These are phyloP conservation scores for Logfia minima DNA, from an alignment of 129 eudicot genomes.

Conservation along the genomic window DNA sequence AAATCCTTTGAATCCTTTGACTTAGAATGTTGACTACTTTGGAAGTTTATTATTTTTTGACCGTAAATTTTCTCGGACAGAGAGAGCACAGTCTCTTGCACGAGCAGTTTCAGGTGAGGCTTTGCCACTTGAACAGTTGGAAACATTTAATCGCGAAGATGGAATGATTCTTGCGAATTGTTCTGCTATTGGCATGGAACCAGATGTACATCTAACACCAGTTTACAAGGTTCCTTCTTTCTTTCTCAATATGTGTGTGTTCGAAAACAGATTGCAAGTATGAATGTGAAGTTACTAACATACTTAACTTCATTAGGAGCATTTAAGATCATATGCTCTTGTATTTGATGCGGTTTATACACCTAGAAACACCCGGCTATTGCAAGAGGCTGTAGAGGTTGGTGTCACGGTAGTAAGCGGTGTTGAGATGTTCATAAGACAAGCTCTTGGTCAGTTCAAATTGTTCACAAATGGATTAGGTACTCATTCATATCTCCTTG, in stretches of 20 bases:
- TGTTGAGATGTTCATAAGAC: slow-evolving; percentile 84
- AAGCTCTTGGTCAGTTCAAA: slow-evolving; percentile 77
- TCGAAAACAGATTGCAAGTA: background rate
- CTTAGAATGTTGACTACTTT: background rate
- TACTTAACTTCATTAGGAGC: slow-evolving; percentile 37
- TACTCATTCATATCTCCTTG: slow-evolving; percentile 24
- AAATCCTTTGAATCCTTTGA: slow-evolving; percentile 18
- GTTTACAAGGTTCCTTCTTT: slow-evolving; percentile 59
- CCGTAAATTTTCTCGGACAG: slow-evolving; percentile 28
- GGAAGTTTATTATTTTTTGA: slow-evolving; percentile 17
- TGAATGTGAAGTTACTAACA: slow-evolving; percentile 17
- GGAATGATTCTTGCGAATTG: slow-evolving; percentile 91
- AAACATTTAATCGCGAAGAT: slow-evolving; percentile 51
- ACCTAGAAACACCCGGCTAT: slow-evolving; percentile 72
- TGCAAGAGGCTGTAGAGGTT: slow-evolving; percentile 71
- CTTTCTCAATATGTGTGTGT: slow-evolving; percentile 2
- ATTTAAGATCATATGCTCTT: slow-evolving; percentile 61
- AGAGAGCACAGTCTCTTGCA: slow-evolving; percentile 79
- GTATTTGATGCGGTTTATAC: slow-evolving; percentile 91
- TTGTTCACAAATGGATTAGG: slow-evolving; percentile 83
- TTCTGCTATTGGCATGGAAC: slow-evolving; percentile 83
- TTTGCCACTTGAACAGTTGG: slow-evolving; percentile 52
- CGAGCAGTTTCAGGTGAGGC: slow-evolving; percentile 81
- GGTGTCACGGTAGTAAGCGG: slow-evolving; percentile 82
- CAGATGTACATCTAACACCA: slow-evolving; percentile 65